These are phyloP conservation scores for Xylariaceae sp. DNA, from an alignment of 2,329 filamentous ascomycete genomes.

Conservation along the genomic window DNA sequence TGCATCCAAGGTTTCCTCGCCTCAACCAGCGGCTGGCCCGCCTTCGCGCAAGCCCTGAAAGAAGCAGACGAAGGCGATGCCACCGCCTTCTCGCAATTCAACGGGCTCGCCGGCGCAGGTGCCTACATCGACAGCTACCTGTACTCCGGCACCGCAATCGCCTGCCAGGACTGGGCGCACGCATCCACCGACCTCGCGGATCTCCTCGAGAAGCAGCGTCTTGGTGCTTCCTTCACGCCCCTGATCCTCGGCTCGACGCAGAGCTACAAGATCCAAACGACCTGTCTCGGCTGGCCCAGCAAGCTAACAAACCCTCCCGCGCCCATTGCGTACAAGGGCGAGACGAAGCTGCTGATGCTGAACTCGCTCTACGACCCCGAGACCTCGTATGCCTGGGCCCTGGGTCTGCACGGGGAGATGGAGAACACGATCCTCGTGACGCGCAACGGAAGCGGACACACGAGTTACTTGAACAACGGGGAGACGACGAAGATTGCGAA, in stretches of 20 bases:
- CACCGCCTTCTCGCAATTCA: constrained; percentile 30
- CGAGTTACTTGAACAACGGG: constrained; percentile 33
- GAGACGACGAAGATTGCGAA: constrained; percentile 31
- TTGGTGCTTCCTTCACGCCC: constrained; percentile 32
- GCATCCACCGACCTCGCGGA: constrained; percentile 23
- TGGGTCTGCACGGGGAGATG: constrained; percentile 31
- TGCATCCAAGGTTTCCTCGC: constrained; percentile 31
- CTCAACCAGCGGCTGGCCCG: constrained; percentile 22
- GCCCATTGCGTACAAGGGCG: constrained; percentile 24
- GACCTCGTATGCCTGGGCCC: constrained; percentile 37
- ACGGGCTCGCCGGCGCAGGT: constrained; percentile 25
- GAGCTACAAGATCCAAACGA: constrained; percentile 32
- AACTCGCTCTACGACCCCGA: constrained; percentile 38
- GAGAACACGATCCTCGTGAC: constrained; percentile 35
- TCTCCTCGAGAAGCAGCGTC: constrained; percentile 27
- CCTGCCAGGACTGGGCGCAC: constrained; percentile 37
- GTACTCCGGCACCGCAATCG: constrained; percentile 32
- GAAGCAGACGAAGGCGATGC: constrained; percentile 35
- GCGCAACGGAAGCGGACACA: constrained; percentile 38
- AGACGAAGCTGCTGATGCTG: constrained; percentile 35
- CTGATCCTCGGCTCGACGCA: constrained; percentile 32
- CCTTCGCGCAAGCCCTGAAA: constrained; percentile 21
- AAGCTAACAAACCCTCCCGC: constrained; percentile 33
- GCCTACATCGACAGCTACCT: constrained; percentile 25
- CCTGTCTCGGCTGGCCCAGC: constrained; percentile 39